These are phyloP conservation scores for Fusarium chaquense DNA, from an alignment of 2,329 filamentous ascomycete genomes.

Conservation along the genomic window DNA sequence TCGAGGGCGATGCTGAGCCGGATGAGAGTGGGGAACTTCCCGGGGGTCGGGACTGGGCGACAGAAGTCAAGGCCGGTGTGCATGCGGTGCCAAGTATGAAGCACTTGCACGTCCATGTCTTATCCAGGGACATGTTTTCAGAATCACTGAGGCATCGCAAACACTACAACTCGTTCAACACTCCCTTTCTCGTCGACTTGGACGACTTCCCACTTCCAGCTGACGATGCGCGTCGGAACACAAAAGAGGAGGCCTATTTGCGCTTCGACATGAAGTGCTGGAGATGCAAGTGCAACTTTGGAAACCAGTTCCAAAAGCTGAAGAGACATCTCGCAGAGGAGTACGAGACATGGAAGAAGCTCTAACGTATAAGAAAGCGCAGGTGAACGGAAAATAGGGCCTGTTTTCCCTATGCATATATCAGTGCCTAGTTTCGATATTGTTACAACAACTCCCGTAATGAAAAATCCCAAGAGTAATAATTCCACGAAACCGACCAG, in stretches of 20 bases:
- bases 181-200: conserved; percentile 83
- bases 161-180: conserved; percentile 94
- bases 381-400: conserved; percentile 23
- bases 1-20: conserved; percentile 65
- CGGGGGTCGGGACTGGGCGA: conserved; percentile 79
- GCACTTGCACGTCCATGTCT: conserved; percentile 89
- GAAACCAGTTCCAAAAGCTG: conserved; percentile 77
- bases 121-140: conserved; percentile 83
- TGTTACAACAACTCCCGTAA: conserved; percentile 36
- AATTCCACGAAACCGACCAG: conserved; percentile 14
- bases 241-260: conserved; percentile 70
- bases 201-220: conserved; percentile 80
- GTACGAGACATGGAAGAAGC: conserved; percentile 78
- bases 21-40: conserved; percentile 63
- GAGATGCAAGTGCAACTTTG: conserved; percentile 82
- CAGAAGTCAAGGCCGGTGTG: conserved; percentile 80
- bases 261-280: conserved; percentile 80
- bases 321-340: conserved; percentile 82
- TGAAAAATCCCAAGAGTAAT: conserved; percentile 9
- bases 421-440: conserved; percentile 18
- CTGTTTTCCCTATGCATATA: conserved; percentile 32
- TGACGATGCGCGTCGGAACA: conserved; percentile 72
- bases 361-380: conserved; percentile 56
- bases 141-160: conserved; percentile 79
- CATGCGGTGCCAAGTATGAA: conserved; percentile 93